These are phyloP conservation scores for Mycena sanguinolenta DNA, from an alignment of 768 basidiomycete genomes.

Conservation along the genomic window DNA sequence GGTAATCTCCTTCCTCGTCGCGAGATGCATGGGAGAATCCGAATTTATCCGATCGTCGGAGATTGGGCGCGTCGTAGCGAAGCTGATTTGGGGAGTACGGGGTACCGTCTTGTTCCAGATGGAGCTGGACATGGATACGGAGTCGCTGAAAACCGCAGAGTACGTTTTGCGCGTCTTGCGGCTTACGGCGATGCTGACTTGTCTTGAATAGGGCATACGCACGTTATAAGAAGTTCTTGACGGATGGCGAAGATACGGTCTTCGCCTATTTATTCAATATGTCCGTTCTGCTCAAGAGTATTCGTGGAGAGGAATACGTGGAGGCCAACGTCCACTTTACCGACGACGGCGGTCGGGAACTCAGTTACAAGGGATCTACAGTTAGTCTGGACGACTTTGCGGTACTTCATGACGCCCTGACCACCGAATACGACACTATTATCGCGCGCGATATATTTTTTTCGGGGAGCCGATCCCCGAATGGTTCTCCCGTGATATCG, in stretches of 20 bases:
- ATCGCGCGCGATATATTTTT: constrained; percentile 1
- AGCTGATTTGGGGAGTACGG: constrained; percentile 4
- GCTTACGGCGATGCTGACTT: neutral
- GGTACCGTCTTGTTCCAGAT: constrained; percentile 3
- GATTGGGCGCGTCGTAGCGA: constrained; percentile 6
- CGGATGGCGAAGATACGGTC: constrained; percentile 14
- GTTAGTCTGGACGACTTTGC: neutral
- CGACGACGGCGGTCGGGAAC: too few relatives aligned
- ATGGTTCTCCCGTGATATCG: neutral
- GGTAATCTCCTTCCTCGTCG: constrained; percentile 5
- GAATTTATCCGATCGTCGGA: constrained; percentile 5
- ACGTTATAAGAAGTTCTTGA: neutral
- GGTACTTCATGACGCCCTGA: neutral
- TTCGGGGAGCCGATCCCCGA: neutral
- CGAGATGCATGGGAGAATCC: neutral
- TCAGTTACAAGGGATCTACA: too few relatives aligned
- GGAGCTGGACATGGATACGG: neutral
- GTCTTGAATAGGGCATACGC: neutral
- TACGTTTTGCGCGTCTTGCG: neutral
- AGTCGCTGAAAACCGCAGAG: neutral
- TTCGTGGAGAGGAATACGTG: neutral
- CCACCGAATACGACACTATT: neutral
- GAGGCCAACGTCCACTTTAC: neutral
- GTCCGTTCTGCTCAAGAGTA: neutral
- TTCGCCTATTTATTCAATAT: constrained; percentile 9